Evolutionary conservation across 768 basidiomycete genomes (phyloP), one percentile per base, ranked within the genome.

Genomic region (Tricholoma saponaceum): DNA sequence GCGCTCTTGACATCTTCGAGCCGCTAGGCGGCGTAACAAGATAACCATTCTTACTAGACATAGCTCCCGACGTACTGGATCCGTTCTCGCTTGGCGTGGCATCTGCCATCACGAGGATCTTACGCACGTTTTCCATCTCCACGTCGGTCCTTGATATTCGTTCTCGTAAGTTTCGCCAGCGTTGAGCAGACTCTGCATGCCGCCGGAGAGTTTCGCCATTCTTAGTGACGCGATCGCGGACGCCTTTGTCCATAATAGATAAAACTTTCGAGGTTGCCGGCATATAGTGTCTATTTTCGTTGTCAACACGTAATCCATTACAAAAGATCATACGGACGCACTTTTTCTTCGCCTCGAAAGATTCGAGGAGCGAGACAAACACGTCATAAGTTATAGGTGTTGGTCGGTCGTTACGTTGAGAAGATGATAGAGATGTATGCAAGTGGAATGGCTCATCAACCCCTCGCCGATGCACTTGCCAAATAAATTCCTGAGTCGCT

Each of bases 121-220:
- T 84, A 56, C 86, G 85, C 2, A 84, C 82, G 56, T 68, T 76
- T 59, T 88, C 86, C 90, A 97, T 90, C 60, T 95, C 92, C 25
- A 77, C 72, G 63, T 95, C 92, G 10, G 92, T 91, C 56, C 90
- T 78, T 20, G 80, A 66, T 63, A 97, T 93, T 52, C 91, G 83
- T 55, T 93, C 90, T 60, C 82, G 82, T 32, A 97, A 75, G 62
- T 81, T 85, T 59, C 82, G 81, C 94, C 94, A 97, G 51, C 92
- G 81, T 62, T 89, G 85, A 18, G 87, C 89, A 60, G 92, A 92
- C 66, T 97, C 95, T 2, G 90, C 89, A 68, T 92, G 92, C 63
- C 93, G 79, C 59, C 95, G 82, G 51, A 98, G 73, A 32, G 93
- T 93, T 74, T 98, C 96, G 1, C 96, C 96, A 61, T 98, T 98